Percentiles rank a stretch among this genome's conserved stretches.
Conservation (phyloP, 371 early-diverging fungal species). For the Homolaphlyctis polyrhiza region DNA sequence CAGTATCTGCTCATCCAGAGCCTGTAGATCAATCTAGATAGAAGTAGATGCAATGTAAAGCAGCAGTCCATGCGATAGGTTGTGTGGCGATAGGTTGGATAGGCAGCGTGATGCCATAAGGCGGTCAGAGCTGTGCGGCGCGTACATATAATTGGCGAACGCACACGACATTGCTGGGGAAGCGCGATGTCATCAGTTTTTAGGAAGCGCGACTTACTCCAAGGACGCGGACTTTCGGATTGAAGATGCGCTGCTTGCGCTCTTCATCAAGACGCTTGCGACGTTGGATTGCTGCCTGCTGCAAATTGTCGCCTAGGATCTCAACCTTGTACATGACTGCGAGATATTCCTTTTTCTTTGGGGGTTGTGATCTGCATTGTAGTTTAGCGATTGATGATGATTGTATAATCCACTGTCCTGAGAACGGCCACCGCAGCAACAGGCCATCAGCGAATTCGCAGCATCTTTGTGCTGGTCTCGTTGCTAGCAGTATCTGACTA, state of each 20-base stretch:
- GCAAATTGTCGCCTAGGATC: constrained; percentile 32
- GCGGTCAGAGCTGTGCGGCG: no score
- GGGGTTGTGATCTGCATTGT: background rate
- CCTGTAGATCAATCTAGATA: constrained; percentile 48
- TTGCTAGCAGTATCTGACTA: no score
- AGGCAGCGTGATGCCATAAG: background rate
- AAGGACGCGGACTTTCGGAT: constrained; percentile 40
- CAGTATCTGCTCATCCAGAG: constrained; percentile 42
- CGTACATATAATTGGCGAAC: no score
- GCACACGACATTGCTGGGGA: background rate
- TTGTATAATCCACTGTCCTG: background rate
- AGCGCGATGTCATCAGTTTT: background rate
- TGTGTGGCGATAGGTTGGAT: background rate
- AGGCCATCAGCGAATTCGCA: no score
- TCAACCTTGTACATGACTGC: constrained; percentile 48
- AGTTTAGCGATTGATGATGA: background rate
- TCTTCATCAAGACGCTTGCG: constrained; percentile 43
- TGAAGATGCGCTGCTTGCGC: constrained; percentile 46
- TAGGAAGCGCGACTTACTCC: constrained; percentile 27
- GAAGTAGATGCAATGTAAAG: background rate
- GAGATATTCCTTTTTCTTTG: background rate
- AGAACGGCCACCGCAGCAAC: no score
- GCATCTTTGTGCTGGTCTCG: no score
- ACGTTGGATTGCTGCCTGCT: constrained; percentile 40
- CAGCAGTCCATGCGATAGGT: background rate